Evolutionary conservation across 352 stramenopile species (phyloP), one percentile per base, ranked within the genome.

Genomic region (Phytophthora pistaciae): DNA sequence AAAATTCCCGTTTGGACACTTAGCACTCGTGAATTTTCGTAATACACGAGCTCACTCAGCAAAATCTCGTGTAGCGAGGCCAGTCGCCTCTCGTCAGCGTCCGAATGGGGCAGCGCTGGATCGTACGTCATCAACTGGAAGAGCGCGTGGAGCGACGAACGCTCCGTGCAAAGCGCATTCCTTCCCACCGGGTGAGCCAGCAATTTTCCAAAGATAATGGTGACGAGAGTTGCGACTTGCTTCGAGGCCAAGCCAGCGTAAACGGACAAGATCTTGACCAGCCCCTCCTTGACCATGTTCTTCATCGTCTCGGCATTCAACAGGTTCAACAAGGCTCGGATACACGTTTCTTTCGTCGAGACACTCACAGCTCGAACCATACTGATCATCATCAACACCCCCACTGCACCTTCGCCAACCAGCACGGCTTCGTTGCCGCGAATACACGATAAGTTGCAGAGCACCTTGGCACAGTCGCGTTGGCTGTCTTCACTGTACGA

Each of bases 401-500:
- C 70, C 5, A 96, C 70, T 0, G 87, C 84, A 3, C 88, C 85
- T 76, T 93, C 82, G 11, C 29, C 50, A 18, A 92, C 85, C 0
- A 96, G 74, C 7, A 66, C 58, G 11, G 60, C 46, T 68, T 96
- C 88, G 3, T 79, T 62, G 0, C 83, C 87, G 1, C 63, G 50
- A 5, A 93, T 76, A 44, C 66, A 87, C 16, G 87, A 93, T 14
- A 96, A 68, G 31, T 94, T 93, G 64, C 84, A 93, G 5, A 96
- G 50, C 3, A 93, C 79, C 53, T 85, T 87, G 1, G 85, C 85
- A 46, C 87, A 94, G 31, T 95, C 86, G 5, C 84, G 79, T 60
- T 95, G 88, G 29, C 75, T 92, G 21, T 93, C 85, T 77, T 94
- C 88, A 46, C 88, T 95, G 75, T 95, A 94, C 11, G 85, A 93